A percentile compares a stretch with the other conserved stretches of the same genome.
phyloP scores from a whole-genome alignment of 257 asterid species.

The Primulina huaijiensis region DNA sequence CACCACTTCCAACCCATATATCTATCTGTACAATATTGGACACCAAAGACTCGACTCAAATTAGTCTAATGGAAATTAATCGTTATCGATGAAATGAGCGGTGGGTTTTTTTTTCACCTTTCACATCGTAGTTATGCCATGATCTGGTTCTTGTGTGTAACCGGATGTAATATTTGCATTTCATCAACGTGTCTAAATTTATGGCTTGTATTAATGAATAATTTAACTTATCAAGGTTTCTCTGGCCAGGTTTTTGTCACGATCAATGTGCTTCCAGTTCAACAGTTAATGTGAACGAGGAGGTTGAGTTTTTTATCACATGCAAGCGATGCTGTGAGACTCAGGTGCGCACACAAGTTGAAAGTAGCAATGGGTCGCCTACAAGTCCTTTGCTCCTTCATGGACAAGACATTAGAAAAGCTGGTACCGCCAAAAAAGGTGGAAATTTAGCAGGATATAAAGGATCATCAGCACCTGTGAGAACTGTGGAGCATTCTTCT shows the following conservation, averaged over 20 bases:
- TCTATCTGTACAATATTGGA: no score
- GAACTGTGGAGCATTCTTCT: constrained; percentile 31
- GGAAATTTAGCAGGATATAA: constrained; percentile 28
- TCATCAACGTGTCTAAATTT: constrained; percentile 7
- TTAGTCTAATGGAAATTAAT: no score
- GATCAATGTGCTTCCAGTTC: constrained; percentile 54
- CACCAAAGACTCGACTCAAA: no score
- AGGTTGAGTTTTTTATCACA: constrained; percentile 34
- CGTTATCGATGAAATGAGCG: no score
- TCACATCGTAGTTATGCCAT: neutral
- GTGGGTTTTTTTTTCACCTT: neutral
- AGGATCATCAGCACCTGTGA: constrained; percentile 36
- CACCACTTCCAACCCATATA: no score
- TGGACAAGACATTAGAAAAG: constrained; percentile 36
- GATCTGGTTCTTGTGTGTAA: constrained; percentile 5
- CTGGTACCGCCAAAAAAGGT: constrained; percentile 31
- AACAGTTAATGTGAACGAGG: constrained; percentile 34
- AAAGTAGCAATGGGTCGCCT: constrained; percentile 43
- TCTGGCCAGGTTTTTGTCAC: constrained; percentile 65
- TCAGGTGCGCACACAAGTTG: constrained; percentile 32
- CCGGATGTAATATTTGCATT: constrained; percentile 5
- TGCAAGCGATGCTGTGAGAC: constrained; percentile 60
- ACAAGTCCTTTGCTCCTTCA: constrained; percentile 56
- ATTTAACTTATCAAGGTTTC: constrained; percentile 16
- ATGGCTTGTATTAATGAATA: constrained; percentile 7